phyloP scores from a whole-genome alignment of 1,284 basidiomycete genomes.

The Somion occarium region DNA sequence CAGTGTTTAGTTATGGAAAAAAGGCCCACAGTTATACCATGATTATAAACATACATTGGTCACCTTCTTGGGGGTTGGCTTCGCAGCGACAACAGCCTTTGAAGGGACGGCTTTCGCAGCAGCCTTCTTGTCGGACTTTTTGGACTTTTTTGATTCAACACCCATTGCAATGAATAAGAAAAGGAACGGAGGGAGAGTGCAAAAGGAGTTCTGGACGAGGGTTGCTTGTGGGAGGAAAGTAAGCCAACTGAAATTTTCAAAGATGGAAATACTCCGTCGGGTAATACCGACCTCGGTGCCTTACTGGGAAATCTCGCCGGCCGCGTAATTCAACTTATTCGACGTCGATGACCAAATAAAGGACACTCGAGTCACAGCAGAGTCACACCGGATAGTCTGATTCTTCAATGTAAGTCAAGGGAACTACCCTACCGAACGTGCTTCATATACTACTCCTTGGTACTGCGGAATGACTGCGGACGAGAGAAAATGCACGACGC shows the following conservation, averaged over 20 bases:
- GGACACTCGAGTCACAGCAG: no score
- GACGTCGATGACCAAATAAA: no score
- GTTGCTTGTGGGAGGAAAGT: constrained; percentile 5
- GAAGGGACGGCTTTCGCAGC: constrained; percentile 24
- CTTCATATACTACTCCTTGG: no score
- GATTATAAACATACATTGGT: constrained; percentile 18
- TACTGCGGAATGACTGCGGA: no score
- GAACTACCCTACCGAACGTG: no score
- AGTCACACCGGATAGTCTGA: no score
- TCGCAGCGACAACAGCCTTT: constrained; percentile 18
- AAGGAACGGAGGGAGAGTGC: constrained; percentile 14
- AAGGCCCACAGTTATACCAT: no score
- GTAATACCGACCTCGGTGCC: no score
- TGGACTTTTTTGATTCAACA: constrained; percentile 37
- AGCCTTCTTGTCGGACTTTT: constrained; percentile 36
- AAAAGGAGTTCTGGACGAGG: constrained; percentile 12
- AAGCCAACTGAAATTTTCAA: background rate
- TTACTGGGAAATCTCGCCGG: background rate
- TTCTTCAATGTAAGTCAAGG: no score
- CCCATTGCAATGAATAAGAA: constrained; percentile 21
- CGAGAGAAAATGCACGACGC: no score
- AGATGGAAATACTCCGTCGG: background rate
- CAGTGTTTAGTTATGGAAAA: no score
- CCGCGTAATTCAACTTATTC: no score
- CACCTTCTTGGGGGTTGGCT: constrained; percentile 22